Percentiles rank a stretch among this genome's conserved stretches.
phyloP scores from a whole-genome alignment of 2,329 filamentous ascomycete genomes.

The Macrophomina tecta region DNA sequence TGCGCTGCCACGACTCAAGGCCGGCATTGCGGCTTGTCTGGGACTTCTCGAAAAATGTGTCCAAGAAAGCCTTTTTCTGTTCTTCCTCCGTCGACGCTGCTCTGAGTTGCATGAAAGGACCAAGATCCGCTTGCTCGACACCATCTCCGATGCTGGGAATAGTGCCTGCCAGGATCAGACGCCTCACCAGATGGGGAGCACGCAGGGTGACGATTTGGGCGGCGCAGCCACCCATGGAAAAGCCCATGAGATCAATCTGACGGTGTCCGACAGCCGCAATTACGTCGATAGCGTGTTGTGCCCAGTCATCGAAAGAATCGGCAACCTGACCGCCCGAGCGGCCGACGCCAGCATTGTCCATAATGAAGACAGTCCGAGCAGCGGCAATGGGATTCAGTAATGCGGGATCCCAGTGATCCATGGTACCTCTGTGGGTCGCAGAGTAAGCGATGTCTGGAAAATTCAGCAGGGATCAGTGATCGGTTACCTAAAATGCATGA shows the following conservation, averaged over 20 bases:
- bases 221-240: slow-evolving; percentile 57
- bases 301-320: slow-evolving; percentile 47
- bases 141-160: slow-evolving; percentile 49
- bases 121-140: slow-evolving; percentile 30
- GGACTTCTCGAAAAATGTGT: slow-evolving; percentile 30
- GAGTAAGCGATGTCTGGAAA: no score
- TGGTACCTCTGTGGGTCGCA: slow-evolving; percentile 28
- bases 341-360: slow-evolving; percentile 58
- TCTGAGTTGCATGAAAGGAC: slow-evolving; percentile 8
- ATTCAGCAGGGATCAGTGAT: no score
- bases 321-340: slow-evolving; percentile 52
- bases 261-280: slow-evolving; percentile 40
- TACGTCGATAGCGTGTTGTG: slow-evolving; percentile 36
- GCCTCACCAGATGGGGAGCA: slow-evolving; percentile 45
- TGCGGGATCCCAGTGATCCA: slow-evolving; percentile 36
- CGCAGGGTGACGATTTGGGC: slow-evolving; percentile 55
- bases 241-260: slow-evolving; percentile 56
- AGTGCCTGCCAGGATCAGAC: slow-evolving; percentile 54
- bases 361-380: slow-evolving; percentile 51
- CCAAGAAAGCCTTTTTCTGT: slow-evolving; percentile 15
- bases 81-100: slow-evolving; percentile 22
- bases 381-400: slow-evolving; percentile 54
- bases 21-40: slow-evolving; percentile 29
- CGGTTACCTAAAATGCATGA: slow-evolving; percentile 34
- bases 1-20: slow-evolving; percentile 17